Conservation (phyloP, 345 rosid genomes). For the Eucalyptus marginata region DNA sequence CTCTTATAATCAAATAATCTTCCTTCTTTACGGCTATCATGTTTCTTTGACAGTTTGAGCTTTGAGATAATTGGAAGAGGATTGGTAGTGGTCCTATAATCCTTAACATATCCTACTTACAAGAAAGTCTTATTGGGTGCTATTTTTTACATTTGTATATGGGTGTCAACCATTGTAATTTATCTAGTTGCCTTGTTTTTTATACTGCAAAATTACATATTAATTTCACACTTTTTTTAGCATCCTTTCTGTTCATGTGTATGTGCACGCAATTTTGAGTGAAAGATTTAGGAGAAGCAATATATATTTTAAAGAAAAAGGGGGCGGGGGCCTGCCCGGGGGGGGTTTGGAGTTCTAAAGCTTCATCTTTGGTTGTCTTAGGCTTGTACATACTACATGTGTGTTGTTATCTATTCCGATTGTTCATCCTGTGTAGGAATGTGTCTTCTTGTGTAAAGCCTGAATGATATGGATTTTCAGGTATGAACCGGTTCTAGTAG, state of each 20-base stretch:
- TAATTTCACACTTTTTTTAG: background rate
- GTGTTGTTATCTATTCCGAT: background rate
- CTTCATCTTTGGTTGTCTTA: background rate
- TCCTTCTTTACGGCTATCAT: background rate
- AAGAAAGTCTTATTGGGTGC: background rate
- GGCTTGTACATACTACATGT: background rate
- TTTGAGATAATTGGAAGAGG: background rate
- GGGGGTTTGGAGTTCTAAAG: background rate
- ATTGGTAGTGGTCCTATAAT: background rate
- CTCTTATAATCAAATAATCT: background rate
- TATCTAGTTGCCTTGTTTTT: background rate
- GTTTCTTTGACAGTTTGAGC: background rate
- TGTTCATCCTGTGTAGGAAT: background rate
- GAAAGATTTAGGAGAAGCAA: background rate
- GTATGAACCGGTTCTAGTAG: constrained; percentile 72
- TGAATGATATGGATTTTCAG: constrained; percentile 23
- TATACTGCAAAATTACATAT: background rate
- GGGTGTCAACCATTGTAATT: background rate
- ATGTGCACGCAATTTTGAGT: background rate
- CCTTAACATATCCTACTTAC: background rate
- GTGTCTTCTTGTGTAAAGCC: background rate
- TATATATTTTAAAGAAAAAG: background rate
- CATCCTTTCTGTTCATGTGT: background rate
- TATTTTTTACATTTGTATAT: background rate
- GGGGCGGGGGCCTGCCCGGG: no score